Percentiles rank a stretch among this genome's conserved stretches.
These are phyloP conservation scores for Sclerotinia nivalis DNA, from an alignment of 2,329 filamentous ascomycete species.

Conservation along the genomic window DNA sequence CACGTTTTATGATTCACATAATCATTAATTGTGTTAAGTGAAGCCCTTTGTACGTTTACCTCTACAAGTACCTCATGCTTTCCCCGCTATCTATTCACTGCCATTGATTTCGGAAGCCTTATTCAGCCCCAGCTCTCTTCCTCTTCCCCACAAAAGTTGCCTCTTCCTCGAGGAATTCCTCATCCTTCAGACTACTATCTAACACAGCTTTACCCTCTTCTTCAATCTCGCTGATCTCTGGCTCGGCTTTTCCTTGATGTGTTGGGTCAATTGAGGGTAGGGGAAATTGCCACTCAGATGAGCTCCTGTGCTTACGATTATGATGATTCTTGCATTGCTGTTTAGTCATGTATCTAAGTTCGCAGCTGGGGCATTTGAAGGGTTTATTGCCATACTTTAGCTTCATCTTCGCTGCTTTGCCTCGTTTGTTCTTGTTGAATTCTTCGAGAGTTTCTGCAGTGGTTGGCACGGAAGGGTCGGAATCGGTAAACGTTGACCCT, in stretches of 20 bases:
- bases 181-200: background rate
- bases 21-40: background rate
- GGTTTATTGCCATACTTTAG: background rate
- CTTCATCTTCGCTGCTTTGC: background rate
- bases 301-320: background rate
- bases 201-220: background rate
- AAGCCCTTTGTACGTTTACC: no score
- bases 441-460: background rate
- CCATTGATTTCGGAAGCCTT: background rate
- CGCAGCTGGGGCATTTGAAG: conserved; percentile 3
- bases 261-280: background rate
- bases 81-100: background rate
- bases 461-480: background rate
- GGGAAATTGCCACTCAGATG: background rate
- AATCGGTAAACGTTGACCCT: background rate
- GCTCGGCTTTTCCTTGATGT: background rate
- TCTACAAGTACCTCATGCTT: background rate
- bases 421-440: background rate
- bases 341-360: background rate
- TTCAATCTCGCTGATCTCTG: background rate
- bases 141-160: background rate
- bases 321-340: background rate
- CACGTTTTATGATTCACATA: no score
- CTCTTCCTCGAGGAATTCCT: background rate
- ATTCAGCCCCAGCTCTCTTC: background rate